Base-by-base conservation (phyloP, 2,329 filamentous ascomycete genomes). In the Metarhizium rileyi region DNA sequence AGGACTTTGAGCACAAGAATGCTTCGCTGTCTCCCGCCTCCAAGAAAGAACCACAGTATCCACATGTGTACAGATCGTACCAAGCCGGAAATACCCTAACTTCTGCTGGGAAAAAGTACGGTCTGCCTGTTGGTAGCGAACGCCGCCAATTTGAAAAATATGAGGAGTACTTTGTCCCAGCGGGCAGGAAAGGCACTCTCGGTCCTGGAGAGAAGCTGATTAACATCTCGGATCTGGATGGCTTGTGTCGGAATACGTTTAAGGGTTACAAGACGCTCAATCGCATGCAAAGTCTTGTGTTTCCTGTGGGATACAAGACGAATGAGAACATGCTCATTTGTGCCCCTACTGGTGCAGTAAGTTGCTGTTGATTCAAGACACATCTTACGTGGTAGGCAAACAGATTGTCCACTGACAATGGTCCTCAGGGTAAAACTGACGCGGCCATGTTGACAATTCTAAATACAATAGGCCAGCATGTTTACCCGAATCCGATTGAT, bases 291-390 rank as follows among this genome's bases (percentile, higher is more conserved):
- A 97, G 90, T 64, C 74, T 98, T 44, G 87, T 97, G 0, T 95
- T 95, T 60, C 90, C 90, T 1, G 88, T 98, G 5, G 93, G 90
- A 0, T 97, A 98, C 70, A 88, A 85, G 64, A 96, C 89, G 2
- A 95, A 83, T 61, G 93, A 98, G 69, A 98, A 98, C 58, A 96
- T 98, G 91, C 80, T 98, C 47, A 94, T 98, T 52, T 98, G 93
- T 67, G 93, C 93, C 22, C 93, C 93, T 4, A 98, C 93, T 48
- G 93, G 93, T 80, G 90, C 90, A 53, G 77, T 79, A 66, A 70
- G 79, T 74, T n/a, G 16, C 22, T 22, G 10, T 12, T n/a, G 5
- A 10, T 2, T 42, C 18, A 14, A n/a, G 10, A 28, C 16, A n/a
- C 36, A 9, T 25, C 16, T 14, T 14, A 3, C 10, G 9, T 38